These are phyloP conservation scores for Coemansia sp. DNA, from an alignment of 192 early-diverging fungal genomes.

Conservation along the genomic window DNA sequence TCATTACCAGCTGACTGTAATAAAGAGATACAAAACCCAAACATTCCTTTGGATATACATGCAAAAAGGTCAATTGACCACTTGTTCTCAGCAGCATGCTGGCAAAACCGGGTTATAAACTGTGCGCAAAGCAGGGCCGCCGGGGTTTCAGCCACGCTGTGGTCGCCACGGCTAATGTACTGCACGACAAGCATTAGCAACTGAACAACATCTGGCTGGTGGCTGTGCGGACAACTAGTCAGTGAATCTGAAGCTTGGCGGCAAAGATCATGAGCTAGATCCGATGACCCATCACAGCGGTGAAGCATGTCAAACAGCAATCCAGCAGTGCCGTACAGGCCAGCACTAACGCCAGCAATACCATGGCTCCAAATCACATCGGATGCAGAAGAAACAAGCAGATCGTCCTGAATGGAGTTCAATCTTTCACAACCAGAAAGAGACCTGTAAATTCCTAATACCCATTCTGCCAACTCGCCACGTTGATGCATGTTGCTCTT, in stretches of 20 bases:
- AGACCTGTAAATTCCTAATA: conserved; percentile 28
- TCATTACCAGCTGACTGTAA: background rate
- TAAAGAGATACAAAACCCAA: conserved; percentile 6
- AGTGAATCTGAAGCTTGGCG: conserved; percentile 38
- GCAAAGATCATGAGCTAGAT: conserved; percentile 22
- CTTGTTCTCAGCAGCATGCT: conserved; percentile 16
- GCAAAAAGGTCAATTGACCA: conserved; percentile 35
- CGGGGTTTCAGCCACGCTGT: conserved; percentile 6
- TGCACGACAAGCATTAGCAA: conserved; percentile 30
- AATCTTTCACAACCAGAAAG: conserved; percentile 6
- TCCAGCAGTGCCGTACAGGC: conserved; percentile 31
- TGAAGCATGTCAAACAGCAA: conserved; percentile 30
- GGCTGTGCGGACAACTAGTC: conserved; percentile 4
- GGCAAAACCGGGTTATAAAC: conserved; percentile 25
- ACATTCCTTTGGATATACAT: background rate
- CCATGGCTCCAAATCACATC: conserved; percentile 42
- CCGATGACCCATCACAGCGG: background rate
- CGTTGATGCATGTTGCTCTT: conserved; percentile 31
- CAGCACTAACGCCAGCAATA: conserved; percentile 32
- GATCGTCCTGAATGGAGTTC: background rate
- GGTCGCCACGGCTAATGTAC: conserved; percentile 13
- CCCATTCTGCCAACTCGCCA: conserved; percentile 36
- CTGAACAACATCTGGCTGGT: conserved; percentile 15
- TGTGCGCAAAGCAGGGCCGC: conserved; percentile 6
- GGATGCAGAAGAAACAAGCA: background rate